Evolutionary conservation across 352 stramenopile species (phyloP).

Genomic region (Phytophthora rubi): DNA sequence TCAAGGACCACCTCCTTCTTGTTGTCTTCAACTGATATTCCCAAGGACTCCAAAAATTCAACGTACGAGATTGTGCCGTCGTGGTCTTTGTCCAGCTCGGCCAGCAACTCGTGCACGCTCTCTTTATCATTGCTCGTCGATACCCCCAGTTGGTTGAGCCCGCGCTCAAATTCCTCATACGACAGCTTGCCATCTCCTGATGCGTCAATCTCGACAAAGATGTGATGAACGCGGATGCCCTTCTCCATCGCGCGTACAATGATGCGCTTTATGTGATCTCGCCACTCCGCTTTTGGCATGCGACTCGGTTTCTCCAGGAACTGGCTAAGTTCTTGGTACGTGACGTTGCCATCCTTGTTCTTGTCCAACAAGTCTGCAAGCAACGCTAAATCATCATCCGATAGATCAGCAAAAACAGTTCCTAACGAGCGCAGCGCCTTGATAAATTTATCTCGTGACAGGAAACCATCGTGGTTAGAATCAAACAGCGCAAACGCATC

Average conservation of each 20-base stretch:
- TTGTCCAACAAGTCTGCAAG: conserved; percentile 45
- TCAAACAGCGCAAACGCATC: conserved; percentile 60
- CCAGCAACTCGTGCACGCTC: conserved; percentile 51
- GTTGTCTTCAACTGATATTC: conserved; percentile 52
- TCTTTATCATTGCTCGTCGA: conserved; percentile 36
- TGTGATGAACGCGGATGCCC: conserved; percentile 60
- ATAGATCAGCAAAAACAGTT: conserved; percentile 49
- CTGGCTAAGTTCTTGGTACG: conserved; percentile 49
- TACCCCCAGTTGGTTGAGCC: conserved; percentile 63
- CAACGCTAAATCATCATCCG: conserved; percentile 45
- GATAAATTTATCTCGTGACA: conserved; percentile 58
- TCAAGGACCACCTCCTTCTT: conserved; percentile 50
- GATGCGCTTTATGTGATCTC: conserved; percentile 62
- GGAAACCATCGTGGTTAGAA: conserved; percentile 43
- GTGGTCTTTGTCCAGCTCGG: conserved; percentile 60
- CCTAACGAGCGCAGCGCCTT: conserved; percentile 55
- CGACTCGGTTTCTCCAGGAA: conserved; percentile 40
- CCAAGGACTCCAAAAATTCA: conserved; percentile 79
- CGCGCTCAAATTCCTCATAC: conserved; percentile 56
- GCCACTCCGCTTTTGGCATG: conserved; percentile 31
- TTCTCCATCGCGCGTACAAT: conserved; percentile 61
- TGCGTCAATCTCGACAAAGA: conserved; percentile 70
- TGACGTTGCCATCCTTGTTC: conserved; percentile 57
- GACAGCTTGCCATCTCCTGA: conserved; percentile 70
- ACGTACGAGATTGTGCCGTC: conserved; percentile 77